A percentile compares a stretch with the other conserved stretches of the same genome.
phyloP scores from a whole-genome alignment of 2,329 filamentous ascomycete genomes.

The Mollisia scopiformis region DNA sequence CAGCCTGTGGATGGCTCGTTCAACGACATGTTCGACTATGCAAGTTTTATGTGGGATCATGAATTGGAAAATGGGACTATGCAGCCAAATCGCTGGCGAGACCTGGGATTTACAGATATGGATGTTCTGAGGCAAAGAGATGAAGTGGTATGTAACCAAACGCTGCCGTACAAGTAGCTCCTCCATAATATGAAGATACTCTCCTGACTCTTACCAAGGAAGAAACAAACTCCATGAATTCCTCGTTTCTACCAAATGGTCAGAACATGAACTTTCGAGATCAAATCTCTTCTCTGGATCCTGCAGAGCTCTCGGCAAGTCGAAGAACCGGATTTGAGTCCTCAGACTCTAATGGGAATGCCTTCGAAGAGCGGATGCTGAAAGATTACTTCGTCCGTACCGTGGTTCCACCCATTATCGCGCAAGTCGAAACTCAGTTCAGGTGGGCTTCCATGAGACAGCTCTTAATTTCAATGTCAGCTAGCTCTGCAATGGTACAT shows the following conservation, averaged over 20 bases:
- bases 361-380: slow-evolving; percentile 41
- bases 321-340: neutral
- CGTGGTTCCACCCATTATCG: slow-evolving; percentile 54
- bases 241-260: slow-evolving; percentile 3
- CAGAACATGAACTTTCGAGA: slow-evolving; percentile 14
- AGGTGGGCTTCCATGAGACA: slow-evolving; percentile 54
- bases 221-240: slow-evolving; percentile 21
- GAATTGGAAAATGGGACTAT: slow-evolving; percentile 39
- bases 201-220: neutral
- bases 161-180: too few species aligned
- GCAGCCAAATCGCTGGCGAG: slow-evolving; percentile 14
- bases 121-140: slow-evolving; percentile 3
- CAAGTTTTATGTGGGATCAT: slow-evolving; percentile 52
- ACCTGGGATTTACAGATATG: slow-evolving; percentile 10
- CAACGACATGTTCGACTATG: slow-evolving; percentile 48
- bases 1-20: slow-evolving; percentile 12
- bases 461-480: slow-evolving; percentile 50
- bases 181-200: too few species aligned
- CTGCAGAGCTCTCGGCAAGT: neutral
- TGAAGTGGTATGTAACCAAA: slow-evolving; percentile 3
- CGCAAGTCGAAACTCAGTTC: slow-evolving; percentile 54
- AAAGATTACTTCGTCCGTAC: slow-evolving; percentile 53
- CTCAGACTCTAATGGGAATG: slow-evolving; percentile 24
- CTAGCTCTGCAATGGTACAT: slow-evolving; percentile 48
- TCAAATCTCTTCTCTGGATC: neutral